Evolutionary conservation across 2,329 filamentous ascomycete genomes (phyloP).

Genomic region (Aspergillus sergii): DNA sequence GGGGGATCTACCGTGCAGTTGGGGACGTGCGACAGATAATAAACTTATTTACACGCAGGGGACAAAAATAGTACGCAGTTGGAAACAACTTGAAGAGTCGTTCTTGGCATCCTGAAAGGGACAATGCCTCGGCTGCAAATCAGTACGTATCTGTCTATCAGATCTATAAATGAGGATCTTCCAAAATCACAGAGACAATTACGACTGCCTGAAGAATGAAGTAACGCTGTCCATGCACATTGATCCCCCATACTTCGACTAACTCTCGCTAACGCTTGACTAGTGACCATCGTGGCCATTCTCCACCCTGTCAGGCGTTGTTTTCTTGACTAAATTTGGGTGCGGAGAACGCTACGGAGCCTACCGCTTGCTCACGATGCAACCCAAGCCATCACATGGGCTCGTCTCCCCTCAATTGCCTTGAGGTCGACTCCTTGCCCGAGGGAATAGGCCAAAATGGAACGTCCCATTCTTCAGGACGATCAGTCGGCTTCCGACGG

Average conservation of each 20-base stretch:
- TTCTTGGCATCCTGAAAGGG: background rate
- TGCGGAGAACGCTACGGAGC: background rate
- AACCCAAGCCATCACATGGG: slow-evolving; percentile 2
- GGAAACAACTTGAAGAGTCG: background rate
- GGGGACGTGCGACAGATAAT: background rate
- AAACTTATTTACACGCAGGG: background rate
- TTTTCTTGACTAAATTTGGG: background rate
- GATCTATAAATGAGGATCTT: background rate
- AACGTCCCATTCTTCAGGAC: background rate
- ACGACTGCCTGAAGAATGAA: background rate
- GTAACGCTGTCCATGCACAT: background rate
- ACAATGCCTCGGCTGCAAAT: background rate
- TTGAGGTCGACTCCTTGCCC: background rate
- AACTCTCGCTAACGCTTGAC: background rate
- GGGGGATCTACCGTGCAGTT: background rate
- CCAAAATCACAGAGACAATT: background rate
- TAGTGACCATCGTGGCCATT: background rate
- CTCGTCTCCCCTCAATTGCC: background rate
- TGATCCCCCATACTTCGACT: background rate
- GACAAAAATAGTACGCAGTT: background rate
- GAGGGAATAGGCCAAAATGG: background rate
- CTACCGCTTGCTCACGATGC: background rate
- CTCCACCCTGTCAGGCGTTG: background rate
- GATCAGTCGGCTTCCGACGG: slow-evolving; percentile 2
- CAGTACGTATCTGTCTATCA: background rate